These are phyloP conservation scores for Neofusicoccum sp. DNA, from an alignment of 2,329 filamentous ascomycete species.

Conservation along the genomic window DNA sequence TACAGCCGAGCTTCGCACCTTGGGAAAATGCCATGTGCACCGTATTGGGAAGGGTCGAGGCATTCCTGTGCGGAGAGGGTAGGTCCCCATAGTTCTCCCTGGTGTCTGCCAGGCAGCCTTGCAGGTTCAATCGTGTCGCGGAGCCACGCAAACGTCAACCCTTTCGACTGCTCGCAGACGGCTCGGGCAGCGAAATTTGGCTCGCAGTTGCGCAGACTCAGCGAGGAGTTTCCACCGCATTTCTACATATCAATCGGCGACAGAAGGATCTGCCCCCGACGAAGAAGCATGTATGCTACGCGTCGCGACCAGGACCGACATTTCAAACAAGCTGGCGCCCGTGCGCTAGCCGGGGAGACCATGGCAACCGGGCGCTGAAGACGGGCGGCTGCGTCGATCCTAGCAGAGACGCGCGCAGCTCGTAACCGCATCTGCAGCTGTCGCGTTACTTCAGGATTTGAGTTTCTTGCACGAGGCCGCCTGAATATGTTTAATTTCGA, in stretches of 20 bases:
- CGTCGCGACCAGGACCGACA: background rate
- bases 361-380: conserved; percentile 8
- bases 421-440: background rate
- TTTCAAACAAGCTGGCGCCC: conserved; percentile 5
- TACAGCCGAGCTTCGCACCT: background rate
- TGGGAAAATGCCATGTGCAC: background rate
- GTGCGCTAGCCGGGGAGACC: conserved; percentile 3
- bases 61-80: background rate
- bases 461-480: conserved; percentile 5
- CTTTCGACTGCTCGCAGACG: background rate
- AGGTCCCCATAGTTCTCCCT: background rate
- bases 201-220: background rate
- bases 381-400: conserved; percentile 18
- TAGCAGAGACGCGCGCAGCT: background rate
- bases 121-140: background rate
- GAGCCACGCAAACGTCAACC: conserved; percentile 1
- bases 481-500: background rate
- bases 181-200: background rate
- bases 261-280: background rate
- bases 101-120: background rate
- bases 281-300: background rate
- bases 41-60: background rate
- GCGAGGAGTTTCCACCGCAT: background rate
- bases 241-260: background rate
- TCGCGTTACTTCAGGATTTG: conserved; percentile 12